Evolutionary conservation across 2,329 filamentous ascomycete genomes (phyloP).

Genomic region (Samsoniella hepiali): DNA sequence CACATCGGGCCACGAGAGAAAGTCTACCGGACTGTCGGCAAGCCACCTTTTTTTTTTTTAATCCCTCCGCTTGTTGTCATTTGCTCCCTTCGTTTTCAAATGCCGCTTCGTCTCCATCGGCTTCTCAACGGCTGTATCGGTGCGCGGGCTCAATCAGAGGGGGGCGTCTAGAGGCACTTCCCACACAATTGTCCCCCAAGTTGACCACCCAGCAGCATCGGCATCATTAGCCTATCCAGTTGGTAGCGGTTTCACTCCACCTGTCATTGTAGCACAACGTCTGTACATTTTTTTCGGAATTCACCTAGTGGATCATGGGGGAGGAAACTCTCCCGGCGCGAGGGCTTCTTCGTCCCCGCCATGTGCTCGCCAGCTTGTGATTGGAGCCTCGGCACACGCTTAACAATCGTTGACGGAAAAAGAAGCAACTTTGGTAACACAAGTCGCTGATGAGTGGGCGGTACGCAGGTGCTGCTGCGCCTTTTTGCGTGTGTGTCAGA

Average conservation of each 20-base stretch:
- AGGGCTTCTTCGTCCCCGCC: not conserved
- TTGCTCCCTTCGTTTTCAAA: not conserved
- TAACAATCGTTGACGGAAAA: not conserved
- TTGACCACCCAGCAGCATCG: not conserved
- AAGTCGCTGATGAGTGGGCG: not conserved
- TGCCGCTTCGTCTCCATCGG: not conserved
- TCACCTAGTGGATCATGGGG: not conserved
- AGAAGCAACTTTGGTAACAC: not conserved
- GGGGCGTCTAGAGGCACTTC: no score
- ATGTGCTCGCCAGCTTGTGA: not conserved
- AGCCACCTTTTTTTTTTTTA: not conserved
- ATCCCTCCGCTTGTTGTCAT: not conserved
- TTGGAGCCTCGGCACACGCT: not conserved
- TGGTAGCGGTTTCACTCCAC: not conserved
- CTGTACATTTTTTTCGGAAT: not conserved
- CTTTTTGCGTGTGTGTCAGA: no score
- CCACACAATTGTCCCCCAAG: no score
- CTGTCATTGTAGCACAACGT: not conserved
- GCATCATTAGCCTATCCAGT: not conserved
- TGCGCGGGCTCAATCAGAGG: no score
- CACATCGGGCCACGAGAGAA: not conserved
- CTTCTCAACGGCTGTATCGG: not conserved
- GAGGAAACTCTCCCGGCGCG: no score
- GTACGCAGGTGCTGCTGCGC: not conserved
- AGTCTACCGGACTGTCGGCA: not conserved